Base-by-base conservation (phyloP, 306 rosid species). In the Chamaecrista fasciculata region DNA sequence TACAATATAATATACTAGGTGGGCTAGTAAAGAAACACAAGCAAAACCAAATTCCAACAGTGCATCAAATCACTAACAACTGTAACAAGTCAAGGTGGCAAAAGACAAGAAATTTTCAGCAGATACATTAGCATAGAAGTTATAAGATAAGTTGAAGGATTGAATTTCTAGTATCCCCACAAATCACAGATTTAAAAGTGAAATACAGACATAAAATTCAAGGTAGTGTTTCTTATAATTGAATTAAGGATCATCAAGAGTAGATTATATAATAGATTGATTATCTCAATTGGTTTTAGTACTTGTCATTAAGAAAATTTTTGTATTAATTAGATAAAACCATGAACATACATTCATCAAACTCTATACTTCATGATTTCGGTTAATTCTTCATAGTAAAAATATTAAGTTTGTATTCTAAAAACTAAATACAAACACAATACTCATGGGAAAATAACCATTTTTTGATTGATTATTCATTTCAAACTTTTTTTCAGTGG, bases 101-200 rank as follows among this genome's bases (percentile, higher is more conserved):
- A 62, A 50, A 11, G 12, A 47, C 24, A 43, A 51, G 49, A 43
- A 33, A 53, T 62, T 62, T 61, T 2, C 58, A 67, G 25, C 71
- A 69, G 44, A 62, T 16, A 65, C n/a, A 29, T n/a, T 28, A 28
- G 46, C 49, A 49, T 26, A 28, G 46, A 21, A 23, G 40, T 11
- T 19, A 66, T 33, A 25, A 70, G 2, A 19, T 8, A 11, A 43
- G 64, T 16, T 15, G 20, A 65, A 65, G 4, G n/a, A 20, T 36
- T 64, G 40, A 24, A 37, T 37, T 62, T 39, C 2, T 46, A n/a
- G 18, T 16, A 46, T 4, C 51, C 21, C 21, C 8, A n/a, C 51
- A 4, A n/a, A 2, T 16, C 23, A 46, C 7, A 42, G n/a, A 42
- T 42, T 42, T 12, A 1, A 42, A 2, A 15, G 9, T 43, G 49